These are phyloP conservation scores for Lagerstroemia speciosa DNA, from an alignment of 345 rosid species.

Conservation along the genomic window DNA sequence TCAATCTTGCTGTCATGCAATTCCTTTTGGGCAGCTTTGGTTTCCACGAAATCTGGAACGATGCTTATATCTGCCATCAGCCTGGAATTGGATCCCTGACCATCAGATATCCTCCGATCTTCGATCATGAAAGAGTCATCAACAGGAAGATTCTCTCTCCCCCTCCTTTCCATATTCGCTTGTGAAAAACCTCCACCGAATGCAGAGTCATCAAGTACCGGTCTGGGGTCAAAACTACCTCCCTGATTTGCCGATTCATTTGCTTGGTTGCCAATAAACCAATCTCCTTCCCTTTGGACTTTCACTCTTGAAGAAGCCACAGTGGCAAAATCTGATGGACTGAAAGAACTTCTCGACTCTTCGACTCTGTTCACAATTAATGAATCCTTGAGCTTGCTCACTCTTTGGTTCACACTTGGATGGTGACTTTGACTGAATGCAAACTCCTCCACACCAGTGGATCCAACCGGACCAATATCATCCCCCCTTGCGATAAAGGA, in stretches of 20 bases:
- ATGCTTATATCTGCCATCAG: conserved; percentile 50
- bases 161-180: conserved; percentile 17
- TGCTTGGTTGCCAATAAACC: conserved; percentile 44
- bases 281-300: conserved; percentile 58
- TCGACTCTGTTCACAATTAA: conserved; percentile 33
- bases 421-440: conserved; percentile 33
- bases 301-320: conserved; percentile 32
- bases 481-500: conserved; percentile 39
- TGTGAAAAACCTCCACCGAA: conserved; percentile 22
- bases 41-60: conserved; percentile 50
- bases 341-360: conserved; percentile 23
- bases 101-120: conserved; percentile 33
- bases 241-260: conserved; percentile 25
- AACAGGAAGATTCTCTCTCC: conserved; percentile 36
- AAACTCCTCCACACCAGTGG: conserved; percentile 28
- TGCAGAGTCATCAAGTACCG: conserved; percentile 34
- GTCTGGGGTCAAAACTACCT: conserved; percentile 30
- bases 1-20: conserved; percentile 31
- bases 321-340: conserved; percentile 30
- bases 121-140: conserved; percentile 95
- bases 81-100: conserved; percentile 29
- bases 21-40: conserved; percentile 17
- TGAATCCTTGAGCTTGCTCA: conserved; percentile 39
- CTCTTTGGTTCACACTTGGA: conserved; percentile 29
- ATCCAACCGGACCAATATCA: conserved; percentile 27